Conservation (phyloP, 1,284 basidiomycete species). For the Cryptococcus deneoformans region DNA sequence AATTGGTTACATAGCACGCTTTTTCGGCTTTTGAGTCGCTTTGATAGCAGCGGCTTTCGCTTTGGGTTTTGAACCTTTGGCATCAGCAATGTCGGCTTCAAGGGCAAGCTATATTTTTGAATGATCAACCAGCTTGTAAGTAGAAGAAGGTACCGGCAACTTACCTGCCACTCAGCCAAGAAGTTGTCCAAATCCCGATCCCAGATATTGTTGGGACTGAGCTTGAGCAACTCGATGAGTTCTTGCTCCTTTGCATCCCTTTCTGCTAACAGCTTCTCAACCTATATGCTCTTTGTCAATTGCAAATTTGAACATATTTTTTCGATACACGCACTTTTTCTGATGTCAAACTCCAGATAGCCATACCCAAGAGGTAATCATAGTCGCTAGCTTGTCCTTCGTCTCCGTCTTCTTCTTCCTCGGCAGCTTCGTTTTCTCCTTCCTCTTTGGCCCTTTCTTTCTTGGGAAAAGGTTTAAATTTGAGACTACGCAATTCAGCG, state of each 20-base stretch:
- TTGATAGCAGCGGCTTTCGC: slow-evolving; percentile 59
- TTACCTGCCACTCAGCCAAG: slow-evolving; percentile 77
- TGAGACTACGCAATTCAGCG: slow-evolving; percentile 71
- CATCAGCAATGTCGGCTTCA: slow-evolving; percentile 55
- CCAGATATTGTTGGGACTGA: slow-evolving; percentile 84
- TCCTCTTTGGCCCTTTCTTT: slow-evolving; percentile 65
- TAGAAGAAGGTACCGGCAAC: slow-evolving; percentile 29
- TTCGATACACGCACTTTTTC: slow-evolving; percentile 62
- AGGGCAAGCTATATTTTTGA: slow-evolving; percentile 57
- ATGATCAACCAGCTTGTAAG: not conserved
- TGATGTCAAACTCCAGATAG: slow-evolving; percentile 89
- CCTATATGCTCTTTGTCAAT: slow-evolving; percentile 53
- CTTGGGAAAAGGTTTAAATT: slow-evolving; percentile 85
- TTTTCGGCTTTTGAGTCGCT: slow-evolving; percentile 56
- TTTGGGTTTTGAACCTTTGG: slow-evolving; percentile 67
- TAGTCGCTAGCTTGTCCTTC: slow-evolving; percentile 65
- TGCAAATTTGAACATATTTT: not conserved
- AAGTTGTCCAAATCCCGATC: slow-evolving; percentile 84
- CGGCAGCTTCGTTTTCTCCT: slow-evolving; percentile 65
- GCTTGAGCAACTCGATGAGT: slow-evolving; percentile 72
- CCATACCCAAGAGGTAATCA: slow-evolving; percentile 94
- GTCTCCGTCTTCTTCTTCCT: slow-evolving; percentile 57
- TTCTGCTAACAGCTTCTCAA: slow-evolving; percentile 79
- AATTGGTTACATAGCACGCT: slow-evolving; percentile 39
- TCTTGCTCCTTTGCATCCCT: slow-evolving; percentile 80